Conservation (phyloP, 139 green algal genomes). For the Asterochloris sp. region DNA sequence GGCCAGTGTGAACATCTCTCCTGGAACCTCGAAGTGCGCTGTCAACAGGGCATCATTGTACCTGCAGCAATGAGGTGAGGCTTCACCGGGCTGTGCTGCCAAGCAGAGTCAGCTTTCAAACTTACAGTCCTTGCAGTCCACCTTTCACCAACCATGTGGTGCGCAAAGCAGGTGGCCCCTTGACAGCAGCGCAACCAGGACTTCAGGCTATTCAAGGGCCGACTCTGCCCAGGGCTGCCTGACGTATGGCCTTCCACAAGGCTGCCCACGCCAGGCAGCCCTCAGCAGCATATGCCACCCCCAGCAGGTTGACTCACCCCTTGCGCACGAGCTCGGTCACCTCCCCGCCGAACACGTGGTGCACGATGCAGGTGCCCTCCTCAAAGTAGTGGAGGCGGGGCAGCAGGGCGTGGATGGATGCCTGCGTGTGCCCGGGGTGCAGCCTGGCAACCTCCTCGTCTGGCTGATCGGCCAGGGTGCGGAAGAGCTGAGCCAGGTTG, state of each 20-base stretch:
- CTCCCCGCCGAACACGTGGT: slow-evolving; percentile 96
- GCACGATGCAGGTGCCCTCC: slow-evolving; percentile 94
- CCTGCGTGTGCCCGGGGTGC: slow-evolving; percentile 75
- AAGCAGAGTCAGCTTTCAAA: no score
- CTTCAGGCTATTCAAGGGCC: no score
- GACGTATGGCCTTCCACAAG: slow-evolving; percentile 9
- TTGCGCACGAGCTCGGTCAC: slow-evolving; percentile 54
- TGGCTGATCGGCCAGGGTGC: slow-evolving; percentile 55
- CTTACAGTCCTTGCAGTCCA: no score
- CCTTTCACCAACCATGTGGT: no score
- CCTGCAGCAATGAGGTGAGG: no score
- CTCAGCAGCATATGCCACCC: not conserved
- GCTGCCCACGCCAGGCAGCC: slow-evolving; percentile 21
- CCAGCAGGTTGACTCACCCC: not conserved
- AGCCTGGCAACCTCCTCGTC: slow-evolving; percentile 71
- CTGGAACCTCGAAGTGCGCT: slow-evolving; percentile 97
- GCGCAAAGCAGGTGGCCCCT: no score
- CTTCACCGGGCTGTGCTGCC: no score
- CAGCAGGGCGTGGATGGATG: slow-evolving; percentile 58
- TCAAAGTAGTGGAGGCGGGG: slow-evolving; percentile 85
- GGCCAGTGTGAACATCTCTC: slow-evolving; percentile 91
- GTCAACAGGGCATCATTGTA: slow-evolving; percentile 91
- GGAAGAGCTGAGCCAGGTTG: slow-evolving; percentile 90
- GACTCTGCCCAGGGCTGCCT: slow-evolving; percentile 34
- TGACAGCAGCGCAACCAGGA: no score